Evolutionary conservation across 2,329 filamentous ascomycete genomes (phyloP), one percentile per base, ranked within the genome.

Genomic region (Beauveria pseudobassiana): DNA sequence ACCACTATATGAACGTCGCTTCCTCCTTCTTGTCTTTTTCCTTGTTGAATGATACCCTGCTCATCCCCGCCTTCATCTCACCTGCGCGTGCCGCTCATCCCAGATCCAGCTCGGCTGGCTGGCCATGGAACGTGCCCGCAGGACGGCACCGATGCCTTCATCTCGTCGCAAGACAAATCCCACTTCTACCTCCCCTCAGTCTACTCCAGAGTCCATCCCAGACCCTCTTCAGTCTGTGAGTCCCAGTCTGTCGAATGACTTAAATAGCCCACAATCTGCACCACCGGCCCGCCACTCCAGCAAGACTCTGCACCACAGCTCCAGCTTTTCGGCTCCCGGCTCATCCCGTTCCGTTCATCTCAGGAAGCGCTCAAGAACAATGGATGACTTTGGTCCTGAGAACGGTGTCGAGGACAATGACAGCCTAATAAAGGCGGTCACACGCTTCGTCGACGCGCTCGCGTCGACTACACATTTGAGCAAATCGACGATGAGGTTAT

Each of bases 381-480:
- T 78, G 67, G 77, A 79, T n/a, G 73, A 67, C 63, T 72, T 67
- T 57, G 65, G 64, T 60, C 38, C 46, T 30, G 57, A 61, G 20
- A 40, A 71, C 61, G 76, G 72, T 16, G 75, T 77, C n/a, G 78
- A 79, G 50, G 80, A 82, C 24, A 73, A 76, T 43, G 74, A 78
- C 65, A 78, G 76, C 63, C 78, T 58, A 78, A 75, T 59, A 86
- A 85, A 69, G 82, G 83, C 58, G 82, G 83, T 54, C 83, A 85
- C 71, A 83, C 82, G 40, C 76, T 86, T 34, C 77, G 83, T 65
- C 83, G 81, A 70, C 77, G 82, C 59, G 75, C 80, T 57, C 81
- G 81, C 63, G 76, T 85, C 64, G 82, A 85, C 71, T 85, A 85
- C 74, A 81, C 80, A 40, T 75, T 78, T 67, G 78, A 80, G 67